phyloP scores from a whole-genome alignment of 371 early-diverging fungal species.

The Mucor plumbeus region DNA sequence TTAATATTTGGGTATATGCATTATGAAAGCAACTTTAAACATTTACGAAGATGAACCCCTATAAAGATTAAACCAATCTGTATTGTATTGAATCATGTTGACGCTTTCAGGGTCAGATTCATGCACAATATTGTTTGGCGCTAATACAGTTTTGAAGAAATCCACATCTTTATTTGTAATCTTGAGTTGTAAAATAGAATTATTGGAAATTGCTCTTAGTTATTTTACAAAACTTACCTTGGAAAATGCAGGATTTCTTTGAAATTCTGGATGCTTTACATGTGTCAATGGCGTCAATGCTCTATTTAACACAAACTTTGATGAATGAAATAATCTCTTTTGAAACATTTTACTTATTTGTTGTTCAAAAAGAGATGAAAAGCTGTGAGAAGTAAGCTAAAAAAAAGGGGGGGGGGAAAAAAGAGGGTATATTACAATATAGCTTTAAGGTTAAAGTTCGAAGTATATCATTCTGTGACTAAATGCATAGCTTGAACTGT shows the following conservation, averaged over 20 bases:
- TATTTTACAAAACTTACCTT: conserved; percentile 35
- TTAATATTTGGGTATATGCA: background rate
- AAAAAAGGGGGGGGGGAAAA: background rate
- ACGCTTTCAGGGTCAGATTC: conserved; percentile 45
- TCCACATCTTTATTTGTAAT: conserved; percentile 60
- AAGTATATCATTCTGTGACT: conserved; percentile 4
- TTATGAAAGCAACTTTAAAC: background rate
- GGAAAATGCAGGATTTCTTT: conserved; percentile 56
- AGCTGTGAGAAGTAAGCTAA: background rate
- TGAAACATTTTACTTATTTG: conserved; percentile 8
- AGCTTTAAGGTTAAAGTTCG: conserved; percentile 1
- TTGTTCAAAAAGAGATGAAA: background rate
- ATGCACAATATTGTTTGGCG: conserved; percentile 40
- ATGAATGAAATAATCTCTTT: conserved; percentile 15
- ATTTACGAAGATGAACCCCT: conserved; percentile 67
- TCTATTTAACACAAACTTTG: conserved; percentile 1
- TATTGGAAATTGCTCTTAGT: background rate
- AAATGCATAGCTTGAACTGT: background rate
- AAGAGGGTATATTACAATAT: background rate
- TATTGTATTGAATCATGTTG: conserved; percentile 19
- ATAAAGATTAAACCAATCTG: conserved; percentile 91
- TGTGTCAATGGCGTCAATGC: conserved; percentile 21
- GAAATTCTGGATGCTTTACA: conserved; percentile 27
- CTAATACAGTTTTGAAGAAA: conserved; percentile 53
- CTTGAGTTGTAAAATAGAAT: conserved; percentile 17